phyloP scores from a whole-genome alignment of 192 early-diverging fungal genomes.

The Obelidium mucronatum region DNA sequence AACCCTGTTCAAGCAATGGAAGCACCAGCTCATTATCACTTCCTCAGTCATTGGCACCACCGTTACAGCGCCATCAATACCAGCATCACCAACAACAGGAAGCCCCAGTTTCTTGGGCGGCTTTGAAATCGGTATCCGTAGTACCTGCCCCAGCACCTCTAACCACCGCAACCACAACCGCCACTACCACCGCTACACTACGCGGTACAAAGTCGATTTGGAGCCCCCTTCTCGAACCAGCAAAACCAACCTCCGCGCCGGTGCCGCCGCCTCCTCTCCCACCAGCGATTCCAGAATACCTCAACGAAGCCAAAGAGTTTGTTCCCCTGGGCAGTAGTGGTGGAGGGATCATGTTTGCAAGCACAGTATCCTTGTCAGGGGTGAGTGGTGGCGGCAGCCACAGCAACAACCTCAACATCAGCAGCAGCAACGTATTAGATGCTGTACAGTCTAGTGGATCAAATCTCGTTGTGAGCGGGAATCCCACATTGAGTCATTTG shows the following conservation, averaged over 20 bases:
- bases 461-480: too few species aligned
- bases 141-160: not conserved
- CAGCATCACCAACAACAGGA: too few species aligned
- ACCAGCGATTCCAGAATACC: not conserved
- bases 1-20: too few species aligned
- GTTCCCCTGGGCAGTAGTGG: not conserved
- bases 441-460: too few species aligned
- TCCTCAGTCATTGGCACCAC: too few species aligned
- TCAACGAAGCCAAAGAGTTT: conserved; percentile 26
- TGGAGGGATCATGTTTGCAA: not conserved
- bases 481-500: not conserved
- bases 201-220: not conserved
- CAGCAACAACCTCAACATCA: too few species aligned
- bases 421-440: too few species aligned
- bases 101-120: too few species aligned
- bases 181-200: not conserved
- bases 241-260: not conserved
- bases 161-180: not conserved
- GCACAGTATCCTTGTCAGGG: not conserved
- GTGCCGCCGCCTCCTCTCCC: not conserved
- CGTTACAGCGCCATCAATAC: too few species aligned
- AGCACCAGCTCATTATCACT: not conserved
- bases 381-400: not conserved
- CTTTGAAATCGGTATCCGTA: too few species aligned
- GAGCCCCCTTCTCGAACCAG: not conserved